Conservation (phyloP, 257 asterid genomes). For the Osmanthus fragrans region DNA sequence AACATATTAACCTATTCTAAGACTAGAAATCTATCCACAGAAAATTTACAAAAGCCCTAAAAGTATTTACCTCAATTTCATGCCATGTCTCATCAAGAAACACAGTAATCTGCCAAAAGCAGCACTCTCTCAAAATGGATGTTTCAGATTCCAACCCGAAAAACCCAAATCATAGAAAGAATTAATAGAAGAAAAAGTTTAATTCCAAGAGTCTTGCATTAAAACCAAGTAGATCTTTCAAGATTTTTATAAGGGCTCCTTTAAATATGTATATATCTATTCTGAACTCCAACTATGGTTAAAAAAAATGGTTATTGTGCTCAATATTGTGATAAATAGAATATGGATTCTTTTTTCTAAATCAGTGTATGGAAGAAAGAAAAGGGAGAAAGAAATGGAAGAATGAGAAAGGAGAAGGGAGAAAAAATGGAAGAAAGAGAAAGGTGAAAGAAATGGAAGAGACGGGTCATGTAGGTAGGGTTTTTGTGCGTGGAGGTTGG, state of each 20-base stretch:
- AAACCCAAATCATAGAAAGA: constrained; percentile 15
- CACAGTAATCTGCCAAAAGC: background rate
- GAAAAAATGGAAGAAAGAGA: too few relatives aligned
- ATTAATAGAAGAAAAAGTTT: background rate
- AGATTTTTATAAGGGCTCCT: too few relatives aligned
- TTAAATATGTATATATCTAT: background rate
- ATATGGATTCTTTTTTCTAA: background rate
- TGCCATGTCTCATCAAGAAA: background rate
- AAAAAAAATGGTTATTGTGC: too few relatives aligned
- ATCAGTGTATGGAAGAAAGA: background rate
- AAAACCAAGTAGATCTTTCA: too few relatives aligned
- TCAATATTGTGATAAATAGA: too few relatives aligned
- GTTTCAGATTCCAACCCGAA: constrained; percentile 1
- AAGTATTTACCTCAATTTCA: constrained; percentile 16
- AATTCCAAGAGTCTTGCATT: background rate
- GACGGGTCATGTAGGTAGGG: too few relatives aligned
- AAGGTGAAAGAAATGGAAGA: too few relatives aligned
- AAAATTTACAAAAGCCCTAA: background rate
- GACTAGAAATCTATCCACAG: constrained; percentile 1
- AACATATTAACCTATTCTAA: constrained; percentile 50
- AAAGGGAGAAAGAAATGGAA: too few relatives aligned
- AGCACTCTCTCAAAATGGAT: constrained; percentile 16
- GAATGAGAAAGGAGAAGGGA: too few relatives aligned
- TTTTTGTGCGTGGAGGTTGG: too few relatives aligned
- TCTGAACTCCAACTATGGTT: background rate